A percentile compares a stretch with the other conserved stretches of the same genome.
These are phyloP conservation scores for Fusarium beomiforme DNA, from an alignment of 2,329 filamentous ascomycete genomes.

Conservation along the genomic window DNA sequence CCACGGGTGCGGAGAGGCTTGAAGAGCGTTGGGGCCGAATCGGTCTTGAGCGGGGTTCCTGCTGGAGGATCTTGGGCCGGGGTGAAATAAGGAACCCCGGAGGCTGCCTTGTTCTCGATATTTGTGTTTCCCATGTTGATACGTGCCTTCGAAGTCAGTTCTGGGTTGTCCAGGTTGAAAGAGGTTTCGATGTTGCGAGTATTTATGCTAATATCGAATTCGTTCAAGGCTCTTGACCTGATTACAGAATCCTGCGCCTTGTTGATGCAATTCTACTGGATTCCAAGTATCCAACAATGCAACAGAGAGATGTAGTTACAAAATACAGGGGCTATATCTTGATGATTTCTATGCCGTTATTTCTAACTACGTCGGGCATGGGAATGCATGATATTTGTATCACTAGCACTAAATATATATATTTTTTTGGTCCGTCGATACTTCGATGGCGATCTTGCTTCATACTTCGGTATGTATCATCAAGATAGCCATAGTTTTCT, in stretches of 20 bases:
- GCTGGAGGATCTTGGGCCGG: slow-evolving; percentile 62
- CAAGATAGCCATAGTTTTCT: not conserved
- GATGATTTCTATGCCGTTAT: not conserved
- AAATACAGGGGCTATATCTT: not conserved
- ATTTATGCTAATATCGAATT: slow-evolving; percentile 8
- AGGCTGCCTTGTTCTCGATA: slow-evolving; percentile 51
- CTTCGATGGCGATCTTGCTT: not conserved
- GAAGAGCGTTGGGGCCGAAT: slow-evolving; percentile 63
- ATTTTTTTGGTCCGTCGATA: not conserved
- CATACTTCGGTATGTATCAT: not conserved
- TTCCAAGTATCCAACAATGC: not conserved
- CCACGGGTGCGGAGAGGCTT: slow-evolving; percentile 64
- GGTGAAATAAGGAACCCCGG: slow-evolving; percentile 62
- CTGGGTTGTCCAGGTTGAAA: not conserved
- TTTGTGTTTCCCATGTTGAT: slow-evolving; percentile 32
- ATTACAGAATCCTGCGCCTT: slow-evolving; percentile 1
- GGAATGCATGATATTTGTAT: not conserved
- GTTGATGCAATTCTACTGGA: not conserved
- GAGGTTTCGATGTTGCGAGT: not conserved
- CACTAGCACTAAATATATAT: not conserved
- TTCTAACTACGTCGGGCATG: not conserved
- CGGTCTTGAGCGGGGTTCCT: slow-evolving; percentile 57
- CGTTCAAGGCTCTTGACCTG: not conserved
- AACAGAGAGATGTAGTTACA: not conserved
- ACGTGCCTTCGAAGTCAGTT: not conserved